Evolutionary conservation across 1,284 basidiomycete species (phyloP).

Genomic region (Cutaneotrichosporon sp.): DNA sequence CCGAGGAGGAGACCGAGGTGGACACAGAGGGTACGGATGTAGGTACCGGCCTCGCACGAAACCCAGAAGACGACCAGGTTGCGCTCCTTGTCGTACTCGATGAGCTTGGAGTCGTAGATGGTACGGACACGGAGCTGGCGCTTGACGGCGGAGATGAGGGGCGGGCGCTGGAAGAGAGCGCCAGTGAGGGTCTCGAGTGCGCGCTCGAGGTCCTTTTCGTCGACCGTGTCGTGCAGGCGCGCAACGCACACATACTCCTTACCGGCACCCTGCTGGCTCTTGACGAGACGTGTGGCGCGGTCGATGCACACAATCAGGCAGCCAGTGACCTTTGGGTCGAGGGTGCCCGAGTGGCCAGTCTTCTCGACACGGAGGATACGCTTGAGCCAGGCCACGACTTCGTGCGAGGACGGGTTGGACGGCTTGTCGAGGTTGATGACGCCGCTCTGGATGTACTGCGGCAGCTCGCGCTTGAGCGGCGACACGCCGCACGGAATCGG

Average conservation of each 20-base stretch:
- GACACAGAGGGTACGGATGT: constrained; percentile 96
- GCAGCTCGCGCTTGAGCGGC: constrained; percentile 88
- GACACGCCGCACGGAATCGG: constrained; percentile 72
- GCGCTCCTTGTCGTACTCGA: constrained; percentile 97
- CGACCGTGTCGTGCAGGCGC: constrained; percentile 79
- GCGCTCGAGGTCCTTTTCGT: constrained; percentile 79
- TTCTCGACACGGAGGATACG: constrained; percentile 95
- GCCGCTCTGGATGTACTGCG: constrained; percentile 90
- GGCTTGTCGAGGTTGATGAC: constrained; percentile 96
- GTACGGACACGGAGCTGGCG: constrained; percentile 96
- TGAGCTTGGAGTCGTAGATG: constrained; percentile 90
- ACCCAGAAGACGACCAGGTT: constrained; percentile 98
- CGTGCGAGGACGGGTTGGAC: constrained; percentile 99
- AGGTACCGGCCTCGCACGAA: constrained; percentile 93
- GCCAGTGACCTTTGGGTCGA: constrained; percentile 98
- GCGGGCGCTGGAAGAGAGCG: constrained; percentile 97
- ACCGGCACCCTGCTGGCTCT: constrained; percentile 57
- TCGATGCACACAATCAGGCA: constrained; percentile 99
- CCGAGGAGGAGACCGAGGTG: constrained; percentile 92
- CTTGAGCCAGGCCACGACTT: constrained; percentile 98
- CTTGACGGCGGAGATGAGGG: constrained; percentile 98
- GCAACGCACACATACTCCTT: constrained; percentile 99
- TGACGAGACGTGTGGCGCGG: constrained; percentile 98
- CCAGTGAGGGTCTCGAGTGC: constrained; percentile 96
- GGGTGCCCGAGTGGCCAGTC: constrained; percentile 91